Base-by-base conservation (phyloP, 179 eudicot genomes). In the Silene vulgaris region DNA sequence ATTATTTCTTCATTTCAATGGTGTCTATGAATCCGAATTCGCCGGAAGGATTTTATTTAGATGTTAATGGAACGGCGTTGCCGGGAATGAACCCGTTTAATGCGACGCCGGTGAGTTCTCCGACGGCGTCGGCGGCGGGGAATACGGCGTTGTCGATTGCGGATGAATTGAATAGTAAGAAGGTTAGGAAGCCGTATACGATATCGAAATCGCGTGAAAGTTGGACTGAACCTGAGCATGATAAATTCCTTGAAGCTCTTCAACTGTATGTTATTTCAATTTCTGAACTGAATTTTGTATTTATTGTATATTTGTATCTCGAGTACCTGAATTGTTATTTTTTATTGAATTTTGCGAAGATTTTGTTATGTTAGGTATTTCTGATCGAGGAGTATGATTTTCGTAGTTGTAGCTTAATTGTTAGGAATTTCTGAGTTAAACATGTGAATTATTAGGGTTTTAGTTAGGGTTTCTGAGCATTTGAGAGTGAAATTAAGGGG, bases 151-250 rank as follows among this genome's bases (percentile, higher is more conserved):
- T 68, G 50, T 59, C 89, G 56, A 52, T 13, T 11, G 37, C 81
- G 5, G 29, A 83, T 12, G 94, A 89, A 29, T 78, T 60, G 62
- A 85, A 80, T 30, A 77, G 74, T 32, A 92, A 86, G 88, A 95
- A 90, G 87, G 65, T 95, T 40, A 78, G 99, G 14, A 95, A 95
- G 78, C 95, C 97, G 1, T 95, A 95, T 81, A 95, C 97, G 73
- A 92, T 92, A 76, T 88, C 93, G 28, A 95, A 95, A 83, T 90
- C 97, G 23, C 85, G 99, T 6, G 97, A 92, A 82, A 95, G 93
- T 84, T 95, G 99, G 99, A 88, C 97, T 26, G 99, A 95, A 6
- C 97, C 97, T 60, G 99, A 95, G 81, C 99, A 95, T 77, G 99
- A 95, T 83, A 95, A 95, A 84, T 95, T 95, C 70, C 91, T 95